phyloP scores from a whole-genome alignment of 2,329 filamentous ascomycete species.

The Cercospora berteroae region DNA sequence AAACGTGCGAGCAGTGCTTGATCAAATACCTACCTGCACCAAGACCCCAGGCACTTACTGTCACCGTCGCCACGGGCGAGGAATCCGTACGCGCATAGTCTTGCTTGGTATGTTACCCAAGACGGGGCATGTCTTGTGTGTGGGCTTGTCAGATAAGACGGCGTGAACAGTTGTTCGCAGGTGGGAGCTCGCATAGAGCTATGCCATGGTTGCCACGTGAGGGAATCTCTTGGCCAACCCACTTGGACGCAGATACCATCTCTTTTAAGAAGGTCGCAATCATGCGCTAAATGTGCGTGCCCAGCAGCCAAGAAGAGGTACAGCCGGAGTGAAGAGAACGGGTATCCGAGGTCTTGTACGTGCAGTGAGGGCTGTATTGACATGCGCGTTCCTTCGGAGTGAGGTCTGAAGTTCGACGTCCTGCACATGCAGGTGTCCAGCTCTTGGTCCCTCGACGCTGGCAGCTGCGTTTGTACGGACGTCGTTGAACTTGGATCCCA shows the following conservation, averaged over 20 bases:
- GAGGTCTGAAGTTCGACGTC: not conserved
- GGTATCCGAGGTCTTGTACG: slow-evolving; percentile 3
- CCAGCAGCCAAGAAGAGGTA: slow-evolving; percentile 8
- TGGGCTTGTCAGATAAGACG: slow-evolving; percentile 5
- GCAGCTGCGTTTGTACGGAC: not conserved
- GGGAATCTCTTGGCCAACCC: not conserved
- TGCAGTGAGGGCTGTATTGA: not conserved
- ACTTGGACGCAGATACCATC: slow-evolving; percentile 6
- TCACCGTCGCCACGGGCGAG: not conserved
- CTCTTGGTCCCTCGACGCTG: not conserved
- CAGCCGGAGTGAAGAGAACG: not conserved
- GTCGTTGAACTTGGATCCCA: not conserved
- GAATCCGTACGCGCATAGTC: not conserved
- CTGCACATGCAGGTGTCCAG: not conserved
- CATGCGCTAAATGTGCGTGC: slow-evolving; percentile 1
- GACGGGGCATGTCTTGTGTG: slow-evolving; percentile 5
- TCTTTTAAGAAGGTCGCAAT: slow-evolving; percentile 5
- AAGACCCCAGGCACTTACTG: not conserved
- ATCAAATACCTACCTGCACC: slow-evolving; percentile 1
- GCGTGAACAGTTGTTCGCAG: slow-evolving; percentile 1
- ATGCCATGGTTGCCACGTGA: slow-evolving; percentile 10
- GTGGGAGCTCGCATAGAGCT: not conserved
- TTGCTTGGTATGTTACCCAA: slow-evolving; percentile 7
- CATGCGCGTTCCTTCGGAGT: not conserved
- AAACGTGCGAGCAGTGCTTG: not conserved